Evolutionary conservation across 2,329 filamentous ascomycete species (phyloP).

Genomic region (Sporothrix brunneoviolacea): DNA sequence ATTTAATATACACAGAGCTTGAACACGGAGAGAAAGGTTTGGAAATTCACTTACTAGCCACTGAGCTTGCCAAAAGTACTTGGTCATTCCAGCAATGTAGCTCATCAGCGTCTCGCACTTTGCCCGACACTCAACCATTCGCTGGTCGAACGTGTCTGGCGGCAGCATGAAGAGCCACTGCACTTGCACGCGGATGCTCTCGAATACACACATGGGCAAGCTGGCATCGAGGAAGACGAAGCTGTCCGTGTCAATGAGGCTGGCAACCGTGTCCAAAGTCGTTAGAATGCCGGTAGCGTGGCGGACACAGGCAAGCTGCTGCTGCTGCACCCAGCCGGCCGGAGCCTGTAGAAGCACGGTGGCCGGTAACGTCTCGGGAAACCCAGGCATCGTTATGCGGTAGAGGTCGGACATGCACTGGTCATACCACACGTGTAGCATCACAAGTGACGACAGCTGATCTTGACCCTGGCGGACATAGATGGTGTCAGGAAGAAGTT

Average conservation of each 20-base stretch:
- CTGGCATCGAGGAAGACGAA: not conserved
- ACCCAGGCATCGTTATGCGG: conserved; percentile 2
- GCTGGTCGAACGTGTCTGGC: not conserved
- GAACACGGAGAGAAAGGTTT: not conserved
- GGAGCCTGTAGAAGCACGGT: not conserved
- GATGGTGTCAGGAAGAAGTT: not conserved
- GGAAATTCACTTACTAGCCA: not conserved
- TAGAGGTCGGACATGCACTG: conserved; percentile 6
- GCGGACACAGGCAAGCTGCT: not conserved
- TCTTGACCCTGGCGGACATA: not conserved
- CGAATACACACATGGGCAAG: not conserved
- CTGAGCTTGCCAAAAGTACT: conserved; percentile 1
- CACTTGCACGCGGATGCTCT: not conserved
- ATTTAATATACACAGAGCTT: not conserved
- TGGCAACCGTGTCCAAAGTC: not conserved
- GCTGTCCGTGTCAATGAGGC: not conserved
- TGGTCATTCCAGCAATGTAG: not conserved
- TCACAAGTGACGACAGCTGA: not conserved
- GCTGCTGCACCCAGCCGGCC: not conserved
- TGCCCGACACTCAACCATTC: not conserved
- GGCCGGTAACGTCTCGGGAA: conserved; percentile 1
- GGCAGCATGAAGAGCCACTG: conserved; percentile 2
- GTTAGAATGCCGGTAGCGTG: not conserved
- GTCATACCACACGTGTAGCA: conserved; percentile 8
- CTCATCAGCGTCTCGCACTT: not conserved